These are phyloP conservation scores for Blastobotrys terrestris DNA, from an alignment of 805 yeast genomes.

Conservation along the genomic window DNA sequence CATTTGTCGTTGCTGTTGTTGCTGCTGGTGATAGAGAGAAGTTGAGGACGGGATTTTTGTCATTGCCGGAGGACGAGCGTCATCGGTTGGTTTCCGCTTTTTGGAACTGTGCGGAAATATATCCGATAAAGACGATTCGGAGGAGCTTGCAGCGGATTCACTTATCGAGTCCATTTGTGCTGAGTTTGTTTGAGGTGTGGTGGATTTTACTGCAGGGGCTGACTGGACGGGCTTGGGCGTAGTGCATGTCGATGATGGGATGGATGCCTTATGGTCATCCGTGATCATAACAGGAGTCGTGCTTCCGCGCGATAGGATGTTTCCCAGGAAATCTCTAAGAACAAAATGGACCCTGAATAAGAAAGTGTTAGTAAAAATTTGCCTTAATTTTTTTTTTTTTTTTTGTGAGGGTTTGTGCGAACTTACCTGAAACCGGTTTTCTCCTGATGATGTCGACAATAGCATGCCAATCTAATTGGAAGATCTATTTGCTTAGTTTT, in stretches of 20 bases:
- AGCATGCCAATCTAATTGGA: conserved; percentile 81
- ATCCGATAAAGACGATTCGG: not conserved
- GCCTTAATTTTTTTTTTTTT: conserved; percentile 35
- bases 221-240: not conserved
- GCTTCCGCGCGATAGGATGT: conserved; percentile 63
- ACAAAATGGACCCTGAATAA: conserved; percentile 33
- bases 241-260: conserved; percentile 18
- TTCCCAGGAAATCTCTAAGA: conserved; percentile 53
- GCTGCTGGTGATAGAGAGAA: not conserved
- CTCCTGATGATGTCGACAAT: conserved; percentile 92
- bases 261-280: conserved; percentile 74
- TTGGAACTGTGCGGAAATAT: not conserved
- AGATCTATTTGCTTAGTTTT: conserved; percentile 38
- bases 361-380: conserved; percentile 5
- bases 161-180: not conserved
- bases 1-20: not conserved
- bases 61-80: not conserved
- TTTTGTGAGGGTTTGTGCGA: not conserved
- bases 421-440: conserved; percentile 63
- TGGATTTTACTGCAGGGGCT: too few species aligned
- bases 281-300: conserved; percentile 82
- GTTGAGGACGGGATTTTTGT: not conserved
- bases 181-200: too few species aligned
- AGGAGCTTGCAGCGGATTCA: not conserved
- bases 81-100: conserved; percentile 4